These are phyloP conservation scores for Colletotrichum eremochloae DNA, from an alignment of 2,329 filamentous ascomycete species.

Conservation along the genomic window DNA sequence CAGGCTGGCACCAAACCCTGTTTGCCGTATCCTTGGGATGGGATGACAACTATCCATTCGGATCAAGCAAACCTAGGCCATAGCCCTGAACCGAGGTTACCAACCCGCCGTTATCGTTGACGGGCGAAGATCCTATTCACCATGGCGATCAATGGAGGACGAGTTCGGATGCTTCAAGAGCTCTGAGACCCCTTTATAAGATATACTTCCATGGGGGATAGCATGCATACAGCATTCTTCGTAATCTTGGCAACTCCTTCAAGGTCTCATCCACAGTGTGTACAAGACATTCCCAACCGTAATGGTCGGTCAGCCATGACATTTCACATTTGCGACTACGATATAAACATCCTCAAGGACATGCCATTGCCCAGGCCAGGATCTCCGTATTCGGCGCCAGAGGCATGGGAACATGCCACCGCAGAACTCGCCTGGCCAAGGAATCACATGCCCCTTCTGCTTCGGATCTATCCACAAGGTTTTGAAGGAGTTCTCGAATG, in stretches of 20 bases:
- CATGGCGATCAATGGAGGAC: neutral
- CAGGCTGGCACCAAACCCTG: conserved; percentile 29
- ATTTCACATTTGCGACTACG: neutral
- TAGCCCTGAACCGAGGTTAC: conserved; percentile 2
- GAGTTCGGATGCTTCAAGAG: too few relatives aligned
- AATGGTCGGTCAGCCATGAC: neutral
- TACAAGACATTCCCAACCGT: neutral
- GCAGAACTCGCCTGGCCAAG: neutral
- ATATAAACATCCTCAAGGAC: neutral
- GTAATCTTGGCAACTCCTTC: neutral
- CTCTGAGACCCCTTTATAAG: too few relatives aligned
- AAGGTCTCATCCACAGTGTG: neutral
- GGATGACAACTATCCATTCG: conserved; percentile 31
- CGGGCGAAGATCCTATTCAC: neutral
- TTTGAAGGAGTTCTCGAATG: neutral
- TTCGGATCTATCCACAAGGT: neutral
- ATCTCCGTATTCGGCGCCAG: neutral
- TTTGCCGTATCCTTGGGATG: conserved; percentile 18
- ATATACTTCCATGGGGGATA: too few relatives aligned
- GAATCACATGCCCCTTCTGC: neutral
- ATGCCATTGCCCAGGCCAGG: neutral
- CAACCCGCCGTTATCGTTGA: neutral
- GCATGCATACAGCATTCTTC: neutral
- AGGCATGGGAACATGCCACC: neutral
- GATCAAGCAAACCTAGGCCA: conserved; percentile 12